These are phyloP conservation scores for Xylaria acuta DNA, from an alignment of 495 filamentous ascomycete species.

Conservation along the genomic window DNA sequence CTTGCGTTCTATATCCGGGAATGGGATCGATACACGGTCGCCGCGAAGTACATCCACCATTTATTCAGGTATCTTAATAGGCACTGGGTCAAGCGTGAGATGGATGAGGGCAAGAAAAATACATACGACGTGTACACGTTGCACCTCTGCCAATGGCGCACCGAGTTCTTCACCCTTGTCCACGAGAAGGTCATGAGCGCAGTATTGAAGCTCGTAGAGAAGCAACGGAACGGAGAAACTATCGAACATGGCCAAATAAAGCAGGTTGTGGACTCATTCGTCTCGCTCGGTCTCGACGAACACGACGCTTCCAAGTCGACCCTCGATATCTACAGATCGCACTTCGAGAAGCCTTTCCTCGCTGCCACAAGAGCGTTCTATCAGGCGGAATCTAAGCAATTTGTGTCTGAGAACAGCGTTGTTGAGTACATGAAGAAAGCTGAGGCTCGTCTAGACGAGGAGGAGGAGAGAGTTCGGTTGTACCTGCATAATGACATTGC, in stretches of 20 bases:
- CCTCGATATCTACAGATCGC: slow-evolving; percentile 88
- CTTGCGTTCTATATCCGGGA: slow-evolving; percentile 95
- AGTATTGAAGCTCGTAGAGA: slow-evolving; percentile 94
- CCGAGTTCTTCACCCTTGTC: slow-evolving; percentile 84
- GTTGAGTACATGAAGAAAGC: slow-evolving; percentile 99
- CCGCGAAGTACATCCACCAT: slow-evolving; percentile 96
- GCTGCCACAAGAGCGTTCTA: slow-evolving; percentile 85
- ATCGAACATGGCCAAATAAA: slow-evolving; percentile 98
- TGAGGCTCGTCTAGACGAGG: slow-evolving; percentile 86
- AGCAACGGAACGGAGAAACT: slow-evolving; percentile 96
- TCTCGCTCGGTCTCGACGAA: slow-evolving; percentile 93
- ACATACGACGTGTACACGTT: slow-evolving; percentile 98
- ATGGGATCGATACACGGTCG: slow-evolving; percentile 94
- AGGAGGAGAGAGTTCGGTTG: slow-evolving; percentile 91
- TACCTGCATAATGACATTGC: slow-evolving; percentile 92
- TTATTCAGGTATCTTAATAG: slow-evolving; percentile 96
- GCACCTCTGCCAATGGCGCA: slow-evolving; percentile 92
- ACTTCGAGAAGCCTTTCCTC: slow-evolving; percentile 94
- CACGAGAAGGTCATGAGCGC: slow-evolving; percentile 91
- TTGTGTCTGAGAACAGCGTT: slow-evolving; percentile 94
- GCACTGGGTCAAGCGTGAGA: slow-evolving; percentile 99
- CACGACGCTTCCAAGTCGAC: slow-evolving; percentile 91
- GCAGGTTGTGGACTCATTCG: slow-evolving; percentile 95
- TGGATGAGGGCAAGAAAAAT: slow-evolving; percentile 98
- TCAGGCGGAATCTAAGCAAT: slow-evolving; percentile 88